Evolutionary conservation across 1,139 yeast species (phyloP), one percentile per base, ranked within the genome.

Genomic region (Protomyces arabidopsidicola): DNA sequence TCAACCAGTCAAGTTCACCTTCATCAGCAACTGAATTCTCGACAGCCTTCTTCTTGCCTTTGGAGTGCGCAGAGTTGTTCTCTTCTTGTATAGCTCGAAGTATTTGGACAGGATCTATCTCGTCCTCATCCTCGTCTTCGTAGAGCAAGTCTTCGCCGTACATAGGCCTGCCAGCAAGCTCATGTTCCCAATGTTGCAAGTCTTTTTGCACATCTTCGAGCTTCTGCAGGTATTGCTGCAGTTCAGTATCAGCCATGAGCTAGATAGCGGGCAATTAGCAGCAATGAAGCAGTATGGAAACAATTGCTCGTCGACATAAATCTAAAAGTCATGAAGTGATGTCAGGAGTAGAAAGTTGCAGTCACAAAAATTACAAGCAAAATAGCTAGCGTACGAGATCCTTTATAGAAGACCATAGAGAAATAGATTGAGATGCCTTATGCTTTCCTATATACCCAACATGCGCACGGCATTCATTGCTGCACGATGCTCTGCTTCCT

Each of bases 401-500:
- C 1, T 27, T 27, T 1, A 1, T 3, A 27, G 31, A 27, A 8
- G 8, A 5, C 31, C 0, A 27, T 27, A 27, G 4, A 2, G 6
- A 8, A 3, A 27, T 27, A 27, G 31, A 27, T 27, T 27, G 31
- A 27, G 31, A 27, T 27, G 31, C 9, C 9, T 2, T 5, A 27
- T 27, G 31, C 31, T 3, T 27, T 5, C 31, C 8, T n/a, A 42
- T n/a, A 42, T 42, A 3, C 52, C 52, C n/a, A 58, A 52, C 35
- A n/a, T 31, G 27, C 34, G 53, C 52, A 52, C 62, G 39, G 90
- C 91, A 55, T 78, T 75, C 84, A 82, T 83, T 0, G 95, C 96
- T 0, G 95, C 93, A 61, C 84, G 75, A n/a, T 82, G 72, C 0
- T 91, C 88, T 0, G 95, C 95, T 45, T 81, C 85, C 70, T 84